Evolutionary conservation across 805 yeast genomes (phyloP).

Genomic region (Saccharomycopsis capsularis): DNA sequence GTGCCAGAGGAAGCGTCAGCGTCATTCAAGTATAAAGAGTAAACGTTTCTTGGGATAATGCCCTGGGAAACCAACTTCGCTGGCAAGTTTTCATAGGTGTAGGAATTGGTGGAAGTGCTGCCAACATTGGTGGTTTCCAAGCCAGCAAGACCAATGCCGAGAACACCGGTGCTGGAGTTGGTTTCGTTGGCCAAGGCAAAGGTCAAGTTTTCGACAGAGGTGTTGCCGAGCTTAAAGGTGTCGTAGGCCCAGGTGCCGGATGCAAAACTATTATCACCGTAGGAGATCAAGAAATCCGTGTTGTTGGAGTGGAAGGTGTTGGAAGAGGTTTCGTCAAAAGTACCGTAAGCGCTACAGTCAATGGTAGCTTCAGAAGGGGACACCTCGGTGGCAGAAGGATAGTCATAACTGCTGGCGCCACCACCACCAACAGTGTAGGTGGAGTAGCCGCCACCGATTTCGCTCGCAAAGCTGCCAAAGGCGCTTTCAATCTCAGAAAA

Average conservation of each 20-base stretch:
- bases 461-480: slow-evolving; percentile 5
- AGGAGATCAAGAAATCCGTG: slow-evolving; percentile 34
- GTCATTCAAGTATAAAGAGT: slow-evolving; percentile 55
- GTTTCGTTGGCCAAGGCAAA: slow-evolving; percentile 70
- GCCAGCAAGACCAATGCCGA: slow-evolving; percentile 66
- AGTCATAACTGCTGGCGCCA: background rate
- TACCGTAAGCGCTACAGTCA: slow-evolving; percentile 36
- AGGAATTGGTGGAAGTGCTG: slow-evolving; percentile 22
- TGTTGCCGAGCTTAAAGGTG: slow-evolving; percentile 43
- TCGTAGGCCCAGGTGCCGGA: slow-evolving; percentile 61
- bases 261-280: slow-evolving; percentile 45
- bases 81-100: slow-evolving; percentile 63
- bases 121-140: slow-evolving; percentile 55
- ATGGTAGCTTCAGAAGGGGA: slow-evolving; percentile 21
- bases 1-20: slow-evolving; percentile 38
- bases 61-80: slow-evolving; percentile 51
- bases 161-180: slow-evolving; percentile 60
- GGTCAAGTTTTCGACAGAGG: slow-evolving; percentile 43
- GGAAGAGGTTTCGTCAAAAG: slow-evolving; percentile 32
- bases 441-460: slow-evolving; percentile 1
- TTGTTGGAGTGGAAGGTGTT: slow-evolving; percentile 29
- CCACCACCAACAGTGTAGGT: slow-evolving; percentile 1
- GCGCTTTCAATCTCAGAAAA: slow-evolving; percentile 6
- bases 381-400: background rate
- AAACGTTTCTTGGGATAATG: slow-evolving; percentile 45